These are phyloP conservation scores for Mycena chlorophos DNA, from an alignment of 768 basidiomycete genomes.

Conservation along the genomic window DNA sequence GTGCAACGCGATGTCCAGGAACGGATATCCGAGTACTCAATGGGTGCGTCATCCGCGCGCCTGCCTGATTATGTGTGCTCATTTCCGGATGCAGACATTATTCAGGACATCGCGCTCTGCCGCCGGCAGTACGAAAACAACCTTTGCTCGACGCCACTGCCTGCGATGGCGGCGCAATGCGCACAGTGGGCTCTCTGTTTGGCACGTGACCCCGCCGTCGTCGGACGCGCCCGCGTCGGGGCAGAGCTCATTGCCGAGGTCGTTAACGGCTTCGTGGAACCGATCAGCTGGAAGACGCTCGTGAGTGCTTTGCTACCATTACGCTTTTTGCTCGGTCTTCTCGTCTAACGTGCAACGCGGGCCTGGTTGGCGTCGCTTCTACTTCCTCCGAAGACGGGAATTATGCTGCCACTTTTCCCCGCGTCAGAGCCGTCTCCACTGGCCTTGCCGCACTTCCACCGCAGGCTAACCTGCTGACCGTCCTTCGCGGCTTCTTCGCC, in stretches of 20 bases:
- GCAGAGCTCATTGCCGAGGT: slow-evolving; percentile 96
- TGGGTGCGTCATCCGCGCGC: slow-evolving; percentile 55
- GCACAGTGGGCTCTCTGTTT: slow-evolving; percentile 91
- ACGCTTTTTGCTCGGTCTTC: neutral
- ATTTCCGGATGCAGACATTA: slow-evolving; percentile 58
- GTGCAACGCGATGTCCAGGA: slow-evolving; percentile 89
- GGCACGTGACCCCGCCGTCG: slow-evolving; percentile 88
- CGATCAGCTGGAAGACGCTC: slow-evolving; percentile 96
- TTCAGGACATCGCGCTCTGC: slow-evolving; percentile 91
- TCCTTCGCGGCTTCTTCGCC: slow-evolving; percentile 10
- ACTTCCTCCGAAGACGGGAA: neutral
- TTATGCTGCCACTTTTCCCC: neutral
- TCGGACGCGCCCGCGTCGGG: slow-evolving; percentile 86
- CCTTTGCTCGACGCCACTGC: slow-evolving; percentile 78
- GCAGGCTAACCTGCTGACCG: neutral
- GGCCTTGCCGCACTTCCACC: neutral
- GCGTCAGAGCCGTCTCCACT: neutral
- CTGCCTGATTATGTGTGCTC: slow-evolving; percentile 15
- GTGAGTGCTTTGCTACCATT: slow-evolving; percentile 46
- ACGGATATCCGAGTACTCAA: slow-evolving; percentile 82
- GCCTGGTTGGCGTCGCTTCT: neutral
- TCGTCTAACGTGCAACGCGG: neutral
- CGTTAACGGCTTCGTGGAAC: slow-evolving; percentile 94
- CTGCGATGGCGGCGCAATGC: slow-evolving; percentile 87
- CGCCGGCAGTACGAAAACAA: slow-evolving; percentile 79